Percentiles rank a stretch among this genome's conserved stretches.
Evolutionary conservation across 2,329 filamentous ascomycete species (phyloP).

Genomic region (Diaporthe citrichinensis): DNA sequence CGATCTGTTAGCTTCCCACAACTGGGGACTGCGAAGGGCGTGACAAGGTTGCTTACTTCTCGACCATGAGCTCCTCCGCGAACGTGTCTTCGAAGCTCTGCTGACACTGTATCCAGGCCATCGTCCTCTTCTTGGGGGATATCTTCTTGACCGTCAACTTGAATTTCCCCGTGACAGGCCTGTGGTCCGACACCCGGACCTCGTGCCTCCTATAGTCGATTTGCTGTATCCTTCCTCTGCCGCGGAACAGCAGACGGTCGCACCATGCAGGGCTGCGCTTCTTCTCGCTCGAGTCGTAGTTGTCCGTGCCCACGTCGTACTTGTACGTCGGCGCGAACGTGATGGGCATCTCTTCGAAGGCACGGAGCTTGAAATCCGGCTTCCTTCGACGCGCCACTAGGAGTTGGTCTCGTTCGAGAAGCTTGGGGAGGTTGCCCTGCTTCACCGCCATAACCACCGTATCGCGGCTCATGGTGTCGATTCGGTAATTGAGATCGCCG

Average conservation of each 20-base stretch:
- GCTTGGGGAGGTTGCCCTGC: slow-evolving; percentile 83
- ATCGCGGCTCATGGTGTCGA: slow-evolving; percentile 96
- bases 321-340: slow-evolving; percentile 97
- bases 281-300: slow-evolving; percentile 96
- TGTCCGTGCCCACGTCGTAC: slow-evolving; percentile 95
- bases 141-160: slow-evolving; percentile 88
- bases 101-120: slow-evolving; percentile 80
- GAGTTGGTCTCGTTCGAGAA: slow-evolving; percentile 94
- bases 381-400: slow-evolving; percentile 91
- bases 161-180: slow-evolving; percentile 90
- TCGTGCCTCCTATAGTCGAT: slow-evolving; percentile 91
- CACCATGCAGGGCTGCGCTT: slow-evolving; percentile 96
- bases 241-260: slow-evolving; percentile 90
- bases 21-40: not conserved
- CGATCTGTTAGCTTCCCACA: slow-evolving; percentile 45
- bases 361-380: slow-evolving; percentile 87
- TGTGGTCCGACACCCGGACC: slow-evolving; percentile 90
- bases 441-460: slow-evolving; percentile 90
- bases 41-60: slow-evolving; percentile 76
- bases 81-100: slow-evolving; percentile 81
- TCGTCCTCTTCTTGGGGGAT: slow-evolving; percentile 73
- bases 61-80: slow-evolving; percentile 76
- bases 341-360: slow-evolving; percentile 92
- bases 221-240: slow-evolving; percentile 85
- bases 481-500: slow-evolving; percentile 97